Conservation (phyloP, 495 filamentous ascomycete genomes). For the Chaetomium cochliodes region DNA sequence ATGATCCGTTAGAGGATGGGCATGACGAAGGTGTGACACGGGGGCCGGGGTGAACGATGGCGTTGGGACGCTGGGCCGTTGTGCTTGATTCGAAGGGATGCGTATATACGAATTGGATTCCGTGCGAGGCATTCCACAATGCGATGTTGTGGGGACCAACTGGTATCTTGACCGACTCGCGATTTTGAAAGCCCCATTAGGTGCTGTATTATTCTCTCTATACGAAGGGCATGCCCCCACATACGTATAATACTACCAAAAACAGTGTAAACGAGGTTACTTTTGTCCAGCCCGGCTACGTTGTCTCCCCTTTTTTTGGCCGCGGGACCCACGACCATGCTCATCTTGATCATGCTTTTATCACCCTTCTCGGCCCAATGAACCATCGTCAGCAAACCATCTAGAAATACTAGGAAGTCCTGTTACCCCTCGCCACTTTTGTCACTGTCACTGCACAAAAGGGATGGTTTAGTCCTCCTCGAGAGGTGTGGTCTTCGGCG, state of each 20-base stretch:
- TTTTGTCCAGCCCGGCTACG: background rate
- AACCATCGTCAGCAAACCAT: background rate
- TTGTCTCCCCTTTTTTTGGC: background rate
- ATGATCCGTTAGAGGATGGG: constrained; percentile 27
- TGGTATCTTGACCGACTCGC: background rate
- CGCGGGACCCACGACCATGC: background rate
- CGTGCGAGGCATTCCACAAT: no score
- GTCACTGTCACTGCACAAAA: background rate
- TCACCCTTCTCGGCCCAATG: background rate
- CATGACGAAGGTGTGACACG: background rate
- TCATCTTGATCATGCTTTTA: background rate
- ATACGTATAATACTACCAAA: constrained; percentile 5
- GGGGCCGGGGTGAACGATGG: background rate
- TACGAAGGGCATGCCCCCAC: background rate
- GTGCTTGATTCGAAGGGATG: background rate
- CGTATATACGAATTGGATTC: no score
- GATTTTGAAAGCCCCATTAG: background rate
- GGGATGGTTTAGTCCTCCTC: constrained; percentile 44
- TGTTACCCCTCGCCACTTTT: background rate
- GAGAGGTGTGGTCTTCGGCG: constrained; percentile 38
- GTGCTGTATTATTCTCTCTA: constrained; percentile 11
- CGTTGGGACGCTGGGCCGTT: background rate
- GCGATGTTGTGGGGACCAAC: background rate
- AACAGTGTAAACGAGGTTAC: background rate
- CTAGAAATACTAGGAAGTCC: background rate